A percentile compares a stretch with the other conserved stretches of the same genome.
phyloP scores from a whole-genome alignment of 2,329 filamentous ascomycete genomes.

The Aspergillus jensenii region DNA sequence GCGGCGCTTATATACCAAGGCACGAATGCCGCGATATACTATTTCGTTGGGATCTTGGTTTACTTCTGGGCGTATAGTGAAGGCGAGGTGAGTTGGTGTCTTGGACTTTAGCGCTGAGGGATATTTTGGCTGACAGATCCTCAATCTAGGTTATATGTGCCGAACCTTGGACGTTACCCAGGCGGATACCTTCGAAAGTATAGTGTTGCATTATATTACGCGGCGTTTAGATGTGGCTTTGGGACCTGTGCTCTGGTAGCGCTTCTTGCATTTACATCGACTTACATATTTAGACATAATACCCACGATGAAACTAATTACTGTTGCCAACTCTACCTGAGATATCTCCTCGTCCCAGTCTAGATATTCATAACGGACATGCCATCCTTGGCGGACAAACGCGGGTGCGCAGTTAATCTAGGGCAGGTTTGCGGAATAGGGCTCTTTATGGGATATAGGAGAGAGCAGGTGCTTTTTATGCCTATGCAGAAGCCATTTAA shows the following conservation, averaged over 20 bases:
- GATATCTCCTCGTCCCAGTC: no score
- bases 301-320: background rate
- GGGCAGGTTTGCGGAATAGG: no score
- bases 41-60: constrained; percentile 76
- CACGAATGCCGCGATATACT: constrained; percentile 90
- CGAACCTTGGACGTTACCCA: constrained; percentile 69
- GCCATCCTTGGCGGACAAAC: no score
- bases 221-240: background rate
- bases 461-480: no score
- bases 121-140: background rate
- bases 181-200: constrained; percentile 25
- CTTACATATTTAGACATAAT: constrained; percentile 11
- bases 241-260: background rate
- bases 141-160: constrained; percentile 61
- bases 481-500: no score
- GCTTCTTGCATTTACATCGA: constrained; percentile 4
- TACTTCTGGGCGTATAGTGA: constrained; percentile 99
- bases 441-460: no score
- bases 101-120: background rate
- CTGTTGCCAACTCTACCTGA: background rate
- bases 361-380: no score
- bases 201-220: constrained; percentile 15
- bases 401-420: no score
- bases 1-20: constrained; percentile 84
- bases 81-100: constrained; percentile 72